A percentile compares a stretch with the other conserved stretches of the same genome.
Evolutionary conservation across 2,329 filamentous ascomycete species (phyloP).

Genomic region (Fusarium tjaetaba): DNA sequence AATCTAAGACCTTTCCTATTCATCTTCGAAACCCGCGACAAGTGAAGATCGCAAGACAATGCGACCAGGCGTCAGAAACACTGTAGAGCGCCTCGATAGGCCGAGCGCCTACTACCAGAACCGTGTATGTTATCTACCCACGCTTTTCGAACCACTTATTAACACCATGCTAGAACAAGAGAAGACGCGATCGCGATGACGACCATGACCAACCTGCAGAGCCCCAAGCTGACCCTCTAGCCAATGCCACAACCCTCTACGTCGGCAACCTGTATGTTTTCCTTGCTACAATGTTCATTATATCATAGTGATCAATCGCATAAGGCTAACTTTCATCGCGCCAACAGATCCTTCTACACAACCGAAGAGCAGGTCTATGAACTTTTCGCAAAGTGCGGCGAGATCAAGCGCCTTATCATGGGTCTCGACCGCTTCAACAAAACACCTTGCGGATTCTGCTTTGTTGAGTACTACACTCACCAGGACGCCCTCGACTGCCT

Average conservation of each 20-base stretch:
- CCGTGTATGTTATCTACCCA: constrained; percentile 67
- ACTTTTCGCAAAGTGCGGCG: constrained; percentile 93
- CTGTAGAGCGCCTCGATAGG: constrained; percentile 90
- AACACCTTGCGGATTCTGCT: constrained; percentile 98
- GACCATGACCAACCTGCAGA: constrained; percentile 63
- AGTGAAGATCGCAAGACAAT: constrained; percentile 46
- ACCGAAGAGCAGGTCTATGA: constrained; percentile 99
- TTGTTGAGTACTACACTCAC: constrained; percentile 99
- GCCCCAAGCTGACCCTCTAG: constrained; percentile 72
- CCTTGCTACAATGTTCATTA: not conserved
- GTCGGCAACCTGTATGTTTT: constrained; percentile 85
- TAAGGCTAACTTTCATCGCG: constrained; percentile 26
- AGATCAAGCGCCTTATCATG: constrained; percentile 98
- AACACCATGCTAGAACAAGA: constrained; percentile 69
- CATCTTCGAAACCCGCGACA: not conserved
- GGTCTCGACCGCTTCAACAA: constrained; percentile 96
- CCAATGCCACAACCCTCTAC: constrained; percentile 92
- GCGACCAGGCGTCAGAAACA: constrained; percentile 66
- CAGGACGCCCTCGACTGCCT: constrained; percentile 97
- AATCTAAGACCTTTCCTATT: not conserved
- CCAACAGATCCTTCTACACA: constrained; percentile 87
- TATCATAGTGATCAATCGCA: not conserved
- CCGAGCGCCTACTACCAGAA: constrained; percentile 92
- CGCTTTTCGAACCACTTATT: not conserved
- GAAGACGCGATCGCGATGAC: constrained; percentile 71